Base-by-base conservation (phyloP, 306 rosid genomes). In the Trifolium subterraneum region DNA sequence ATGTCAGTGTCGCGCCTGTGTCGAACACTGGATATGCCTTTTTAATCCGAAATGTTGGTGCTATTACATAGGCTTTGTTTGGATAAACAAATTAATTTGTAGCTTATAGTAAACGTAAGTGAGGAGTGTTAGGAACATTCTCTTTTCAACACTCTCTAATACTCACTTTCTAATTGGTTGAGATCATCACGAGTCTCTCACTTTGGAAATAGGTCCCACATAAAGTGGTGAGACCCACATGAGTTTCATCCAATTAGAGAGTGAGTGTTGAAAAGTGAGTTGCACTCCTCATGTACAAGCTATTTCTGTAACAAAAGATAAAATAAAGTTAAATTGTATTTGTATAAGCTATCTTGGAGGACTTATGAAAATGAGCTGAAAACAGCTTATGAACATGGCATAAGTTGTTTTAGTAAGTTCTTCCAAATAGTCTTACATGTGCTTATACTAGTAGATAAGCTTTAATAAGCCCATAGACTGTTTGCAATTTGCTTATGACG, bases 401-500 rank as follows among this genome's bases (percentile, higher is more conserved):
- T 11, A 42, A 42, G 7, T 12, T 42, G n/a, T 42, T 42, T 12
- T 42, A 4, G 0, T 12, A 42, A 11, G 15, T 42, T 42, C 1
- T 10, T 42, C 48, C 48, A 42, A 42, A 42, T 1, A 12, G 48
- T 42, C n/a, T 42, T 15, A 41, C 45, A 10, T 10, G 15, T 41
- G 47, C 10, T 41, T 42, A 42, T 42, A 42, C 48, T 14, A 42
- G 15, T 42, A 42, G n/a, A 42, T 42, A 42, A 11, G 48, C 48
- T 12, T 1, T 2, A 39, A 39, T 39, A 39, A 4, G 4, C 45
- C 5, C 10, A 12, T 25, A 27, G 19, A 5, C 11, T 60, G 25
- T 60, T 29, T 60, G 66, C 19, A 16, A 60, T 63, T 78, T 73
- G 27, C 6, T 71, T 63, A 27, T 77, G 22, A 44, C 23, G 19